These are phyloP conservation scores for Leccinum pachyderme DNA, from an alignment of 1,284 basidiomycete genomes.

Conservation along the genomic window DNA sequence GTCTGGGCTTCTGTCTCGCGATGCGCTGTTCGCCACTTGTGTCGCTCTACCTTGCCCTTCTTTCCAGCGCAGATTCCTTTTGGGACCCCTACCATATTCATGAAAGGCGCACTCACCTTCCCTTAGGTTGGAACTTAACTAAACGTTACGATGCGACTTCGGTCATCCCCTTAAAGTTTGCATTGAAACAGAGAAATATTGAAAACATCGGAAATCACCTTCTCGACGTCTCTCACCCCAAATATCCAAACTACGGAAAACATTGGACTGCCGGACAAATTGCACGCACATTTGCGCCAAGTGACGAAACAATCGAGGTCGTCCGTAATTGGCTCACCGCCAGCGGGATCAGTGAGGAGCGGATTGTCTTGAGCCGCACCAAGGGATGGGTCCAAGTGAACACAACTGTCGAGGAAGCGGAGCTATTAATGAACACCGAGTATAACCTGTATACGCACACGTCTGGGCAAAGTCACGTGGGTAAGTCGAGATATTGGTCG, in stretches of 20 bases:
- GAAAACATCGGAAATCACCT: conserved; percentile 36
- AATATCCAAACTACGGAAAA: conserved; percentile 41
- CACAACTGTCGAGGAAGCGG: conserved; percentile 40
- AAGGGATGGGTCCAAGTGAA: conserved; percentile 41
- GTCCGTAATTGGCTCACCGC: conserved; percentile 41
- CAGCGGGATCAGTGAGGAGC: conserved; percentile 29
- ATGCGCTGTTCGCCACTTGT: conserved; percentile 10
- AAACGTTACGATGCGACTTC: conserved; percentile 29
- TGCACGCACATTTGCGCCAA: conserved; percentile 40
- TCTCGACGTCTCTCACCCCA: conserved; percentile 42
- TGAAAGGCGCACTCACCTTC: conserved; percentile 33
- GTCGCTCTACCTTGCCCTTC: conserved; percentile 12
- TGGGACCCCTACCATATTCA: conserved; percentile 20
- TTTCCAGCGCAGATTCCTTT: conserved; percentile 7
- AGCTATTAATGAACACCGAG: conserved; percentile 40
- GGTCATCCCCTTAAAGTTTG: conserved; percentile 39
- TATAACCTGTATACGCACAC: conserved; percentile 43
- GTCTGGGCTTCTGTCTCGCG: not conserved
- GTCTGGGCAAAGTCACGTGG: conserved; percentile 32
- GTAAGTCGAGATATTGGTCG: conserved; percentile 12
- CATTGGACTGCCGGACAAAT: conserved; percentile 42
- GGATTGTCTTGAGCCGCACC: conserved; percentile 22
- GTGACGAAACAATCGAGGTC: conserved; percentile 33
- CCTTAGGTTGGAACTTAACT: conserved; percentile 33
- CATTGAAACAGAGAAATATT: conserved; percentile 41